Evolutionary conservation across 2,329 filamentous ascomycete species (phyloP), one percentile per base, ranked within the genome.

Genomic region (Aspergillus persii): DNA sequence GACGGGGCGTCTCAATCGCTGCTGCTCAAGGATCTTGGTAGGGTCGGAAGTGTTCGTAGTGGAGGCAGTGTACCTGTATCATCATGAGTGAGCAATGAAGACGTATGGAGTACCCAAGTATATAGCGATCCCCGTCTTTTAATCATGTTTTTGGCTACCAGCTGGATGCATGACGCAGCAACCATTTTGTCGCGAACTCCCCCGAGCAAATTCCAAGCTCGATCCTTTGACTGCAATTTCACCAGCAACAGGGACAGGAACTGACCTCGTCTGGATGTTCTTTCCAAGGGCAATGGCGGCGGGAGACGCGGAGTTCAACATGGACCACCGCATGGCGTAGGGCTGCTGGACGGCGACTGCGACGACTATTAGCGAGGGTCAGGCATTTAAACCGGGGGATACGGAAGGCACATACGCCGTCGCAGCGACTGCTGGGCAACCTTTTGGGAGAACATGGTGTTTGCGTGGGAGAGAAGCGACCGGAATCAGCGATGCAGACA

Each of bases 1-100:
- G 69, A 96, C 83, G 73, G 93, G 93, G 54, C 93, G 93, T 71
- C 84, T 79, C 57, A 89, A 83, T 70, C 93, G 93, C 82, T 97
- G 93, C 72, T 86, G 81, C 70, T 85, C 88, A 73, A 97, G 91
- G 78, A 96, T 86, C 66, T 75, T 69, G 60, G 61, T 72, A 11
- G 73, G 71, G 56, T 78, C 74, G 59, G 71, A 63, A 48, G 69
- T 64, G 53, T 68, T 71, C 29, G 69, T 56, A 55, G 66, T 66
- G 39, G 74, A 68, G 39, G 72, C 68, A 48, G 69, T 66, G 61
- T 68, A 66, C 69, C 68, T 77, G 57, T 55, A 47, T n/a, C 41
- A 8, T 44, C 26, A 8, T 15, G 18, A 46, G 49, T 63, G 58
- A 64, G 64, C 44, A 53, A 47, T 23, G 8, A 44, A 15, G 39